These are phyloP conservation scores for Pisolithus sp. DNA, from an alignment of 768 basidiomycete genomes.

Conservation along the genomic window DNA sequence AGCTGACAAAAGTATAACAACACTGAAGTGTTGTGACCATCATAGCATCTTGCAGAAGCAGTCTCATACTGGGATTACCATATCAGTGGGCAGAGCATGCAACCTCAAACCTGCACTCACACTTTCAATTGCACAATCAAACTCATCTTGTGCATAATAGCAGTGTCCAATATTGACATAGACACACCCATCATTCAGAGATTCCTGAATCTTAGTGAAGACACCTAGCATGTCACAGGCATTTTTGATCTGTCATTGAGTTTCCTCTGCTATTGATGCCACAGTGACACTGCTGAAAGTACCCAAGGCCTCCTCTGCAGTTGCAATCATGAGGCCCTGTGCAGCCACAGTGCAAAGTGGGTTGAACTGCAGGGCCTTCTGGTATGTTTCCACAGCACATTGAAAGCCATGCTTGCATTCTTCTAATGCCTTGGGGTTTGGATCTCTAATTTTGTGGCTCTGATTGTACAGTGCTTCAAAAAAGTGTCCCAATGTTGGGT, in stretches of 20 bases:
- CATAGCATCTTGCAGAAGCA: slow-evolving; percentile 73
- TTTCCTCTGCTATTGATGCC: slow-evolving; percentile 53
- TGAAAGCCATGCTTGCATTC: slow-evolving; percentile 76
- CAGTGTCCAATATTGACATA: slow-evolving; percentile 98
- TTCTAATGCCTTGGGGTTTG: slow-evolving; percentile 38
- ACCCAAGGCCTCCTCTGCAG: slow-evolving; percentile 87
- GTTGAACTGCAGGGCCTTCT: slow-evolving; percentile 82
- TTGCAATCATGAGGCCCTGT: slow-evolving; percentile 89
- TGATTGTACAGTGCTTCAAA: too few species aligned
- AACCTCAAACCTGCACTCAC: slow-evolving; percentile 41
- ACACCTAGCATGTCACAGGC: slow-evolving; percentile 83
- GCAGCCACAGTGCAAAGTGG: slow-evolving; percentile 87
- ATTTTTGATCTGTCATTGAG: slow-evolving; percentile 57
- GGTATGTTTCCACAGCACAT: slow-evolving; percentile 84
- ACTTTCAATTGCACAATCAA: slow-evolving; percentile 92
- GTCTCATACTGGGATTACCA: slow-evolving; percentile 70
- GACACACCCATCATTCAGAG: slow-evolving; percentile 73
- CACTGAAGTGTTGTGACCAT: slow-evolving; percentile 65
- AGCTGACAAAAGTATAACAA: slow-evolving; percentile 86
- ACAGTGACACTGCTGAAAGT: slow-evolving; percentile 49
- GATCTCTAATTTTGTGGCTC: slow-evolving; percentile 76
- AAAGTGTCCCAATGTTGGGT: too few species aligned
- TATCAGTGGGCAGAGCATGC: background rate
- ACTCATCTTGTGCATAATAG: slow-evolving; percentile 88
- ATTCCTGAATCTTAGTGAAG: slow-evolving; percentile 88